Percentiles rank a stretch among this genome's conserved stretches.
phyloP scores from a whole-genome alignment of 2,329 filamentous ascomycete genomes.

The Pseudocercospora vitis region DNA sequence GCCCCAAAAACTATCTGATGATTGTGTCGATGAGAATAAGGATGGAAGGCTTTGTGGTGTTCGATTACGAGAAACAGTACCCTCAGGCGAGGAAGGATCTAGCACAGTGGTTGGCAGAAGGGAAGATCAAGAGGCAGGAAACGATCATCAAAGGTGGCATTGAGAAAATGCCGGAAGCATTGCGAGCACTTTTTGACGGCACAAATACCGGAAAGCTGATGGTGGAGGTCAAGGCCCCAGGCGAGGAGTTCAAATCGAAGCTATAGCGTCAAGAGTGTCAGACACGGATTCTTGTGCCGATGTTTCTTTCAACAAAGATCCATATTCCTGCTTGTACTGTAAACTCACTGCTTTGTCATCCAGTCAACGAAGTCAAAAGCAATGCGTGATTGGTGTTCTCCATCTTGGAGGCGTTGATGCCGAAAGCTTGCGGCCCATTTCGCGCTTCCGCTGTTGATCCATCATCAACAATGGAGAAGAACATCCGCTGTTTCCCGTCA shows the following conservation, averaged over 20 bases:
- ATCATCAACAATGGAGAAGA: background rate
- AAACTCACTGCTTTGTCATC: background rate
- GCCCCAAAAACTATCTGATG: constrained; percentile 58
- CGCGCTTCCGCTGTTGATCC: background rate
- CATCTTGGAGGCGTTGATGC: background rate
- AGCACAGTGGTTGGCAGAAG: constrained; percentile 57
- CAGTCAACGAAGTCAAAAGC: background rate
- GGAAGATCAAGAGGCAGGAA: constrained; percentile 54
- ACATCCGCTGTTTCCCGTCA: background rate
- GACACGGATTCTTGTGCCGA: background rate
- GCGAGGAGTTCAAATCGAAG: constrained; percentile 13
- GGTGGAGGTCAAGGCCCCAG: constrained; percentile 25
- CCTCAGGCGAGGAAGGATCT: constrained; percentile 56
- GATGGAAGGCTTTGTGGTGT: constrained; percentile 72
- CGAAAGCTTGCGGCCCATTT: background rate
- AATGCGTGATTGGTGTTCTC: background rate
- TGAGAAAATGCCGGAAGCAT: constrained; percentile 50
- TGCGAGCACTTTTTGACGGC: constrained; percentile 50
- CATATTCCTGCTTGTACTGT: no score
- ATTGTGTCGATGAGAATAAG: constrained; percentile 56
- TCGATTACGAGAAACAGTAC: constrained; percentile 64
- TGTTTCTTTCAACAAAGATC: background rate
- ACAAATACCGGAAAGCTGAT: constrained; percentile 42
- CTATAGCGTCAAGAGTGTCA: constrained; percentile 8
- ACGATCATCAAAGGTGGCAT: constrained; percentile 50